phyloP scores from a whole-genome alignment of 164 flowering plant genomes.

The Amborella trichopoda region DNA sequence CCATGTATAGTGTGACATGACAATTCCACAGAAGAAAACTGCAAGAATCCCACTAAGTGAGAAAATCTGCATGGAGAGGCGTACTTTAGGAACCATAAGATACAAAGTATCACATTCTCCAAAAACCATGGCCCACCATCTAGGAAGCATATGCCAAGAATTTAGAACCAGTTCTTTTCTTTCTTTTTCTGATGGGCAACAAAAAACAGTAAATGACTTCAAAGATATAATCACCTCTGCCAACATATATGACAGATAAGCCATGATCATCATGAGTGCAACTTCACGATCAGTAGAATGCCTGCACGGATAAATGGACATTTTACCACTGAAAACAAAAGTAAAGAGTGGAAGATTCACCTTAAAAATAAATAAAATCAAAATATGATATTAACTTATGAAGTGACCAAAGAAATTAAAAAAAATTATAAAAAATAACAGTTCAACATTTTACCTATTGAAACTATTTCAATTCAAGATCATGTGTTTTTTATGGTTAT shows the following conservation, averaged over 20 bases:
- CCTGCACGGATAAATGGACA: slow-evolving; percentile 22
- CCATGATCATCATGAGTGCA: slow-evolving; percentile 88
- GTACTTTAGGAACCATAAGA: neutral
- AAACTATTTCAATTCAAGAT: neutral
- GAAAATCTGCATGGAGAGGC: slow-evolving; percentile 40
- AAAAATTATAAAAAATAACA: neutral
- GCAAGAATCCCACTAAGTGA: slow-evolving; percentile 48
- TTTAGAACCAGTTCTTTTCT: neutral
- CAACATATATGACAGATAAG: slow-evolving; percentile 75
- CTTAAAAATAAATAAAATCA: neutral
- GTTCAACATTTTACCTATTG: neutral
- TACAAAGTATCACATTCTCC: neutral
- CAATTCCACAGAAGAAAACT: slow-evolving; percentile 50
- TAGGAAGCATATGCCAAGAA: neutral
- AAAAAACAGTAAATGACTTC: neutral
- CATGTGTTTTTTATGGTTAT: neutral
- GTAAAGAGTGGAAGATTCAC: neutral
- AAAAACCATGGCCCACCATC: neutral
- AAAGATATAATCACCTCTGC: slow-evolving; percentile 67
- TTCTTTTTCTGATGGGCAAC: neutral
- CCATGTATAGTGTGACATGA: slow-evolving; percentile 58
- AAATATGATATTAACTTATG: neutral
- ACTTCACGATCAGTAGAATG: slow-evolving; percentile 91
- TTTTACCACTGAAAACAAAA: neutral
- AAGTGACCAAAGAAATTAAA: neutral